Conservation (phyloP, 768 basidiomycete genomes). For the Pleurotus citrinopileatus region DNA sequence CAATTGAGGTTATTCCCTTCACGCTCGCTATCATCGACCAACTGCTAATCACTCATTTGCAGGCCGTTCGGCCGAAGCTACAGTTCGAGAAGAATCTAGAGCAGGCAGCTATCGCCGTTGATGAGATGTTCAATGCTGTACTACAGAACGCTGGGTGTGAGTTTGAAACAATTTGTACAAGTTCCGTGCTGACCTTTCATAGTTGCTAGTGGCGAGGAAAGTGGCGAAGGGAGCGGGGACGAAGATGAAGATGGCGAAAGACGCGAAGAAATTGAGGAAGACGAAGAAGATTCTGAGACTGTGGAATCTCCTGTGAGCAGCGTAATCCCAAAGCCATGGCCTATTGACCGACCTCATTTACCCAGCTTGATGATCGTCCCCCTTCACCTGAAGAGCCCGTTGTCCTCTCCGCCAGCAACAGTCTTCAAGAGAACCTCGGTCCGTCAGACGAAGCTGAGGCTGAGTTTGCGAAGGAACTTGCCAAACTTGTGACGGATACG, state of each 20-base stretch:
- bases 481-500: conserved; percentile 90
- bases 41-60: conserved; percentile 8
- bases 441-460: conserved; percentile 88
- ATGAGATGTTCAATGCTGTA: conserved; percentile 78
- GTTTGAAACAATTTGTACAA: conserved; percentile 16
- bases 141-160: conserved; percentile 58
- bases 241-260: conserved; percentile 51
- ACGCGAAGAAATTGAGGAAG: conserved; percentile 59
- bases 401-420: conserved; percentile 56
- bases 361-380: conserved; percentile 62
- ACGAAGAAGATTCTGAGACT: conserved; percentile 50
- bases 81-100: conserved; percentile 69
- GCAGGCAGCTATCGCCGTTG: conserved; percentile 85
- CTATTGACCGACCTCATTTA: neutral
- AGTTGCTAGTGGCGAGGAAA: conserved; percentile 41
- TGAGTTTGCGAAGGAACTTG: conserved; percentile 93
- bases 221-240: conserved; percentile 67
- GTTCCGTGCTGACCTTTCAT: conserved; percentile 14
- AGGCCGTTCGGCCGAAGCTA: conserved; percentile 88
- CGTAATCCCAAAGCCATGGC: neutral
- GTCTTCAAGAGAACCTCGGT: conserved; percentile 67
- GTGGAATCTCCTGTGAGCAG: conserved; percentile 53
- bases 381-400: conserved; percentile 83
- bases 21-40: neutral
- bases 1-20: conserved; percentile 66